Base-by-base conservation (phyloP, 345 rosid species). In the Ricinus communis region DNA sequence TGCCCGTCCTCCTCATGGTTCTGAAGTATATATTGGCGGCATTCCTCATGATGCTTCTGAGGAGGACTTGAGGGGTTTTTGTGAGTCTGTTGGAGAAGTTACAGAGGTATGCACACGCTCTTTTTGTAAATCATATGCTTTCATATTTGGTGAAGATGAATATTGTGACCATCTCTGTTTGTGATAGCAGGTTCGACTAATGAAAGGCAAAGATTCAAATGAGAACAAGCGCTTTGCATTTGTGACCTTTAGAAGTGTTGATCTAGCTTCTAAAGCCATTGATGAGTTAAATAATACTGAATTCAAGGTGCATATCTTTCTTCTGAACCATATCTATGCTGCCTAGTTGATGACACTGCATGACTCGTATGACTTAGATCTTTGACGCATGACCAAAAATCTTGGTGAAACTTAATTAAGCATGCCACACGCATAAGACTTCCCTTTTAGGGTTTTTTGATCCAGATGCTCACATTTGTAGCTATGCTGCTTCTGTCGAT, bases 1-100 rank as follows among this genome's bases (percentile, higher is more conserved):
- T n/a, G 79, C 96, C 11, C 92, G 83, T 74, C 98, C 98, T 70
- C 90, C 97, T 22, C 98, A 91, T 79, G 97, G 97, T 38, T 89
- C 99, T 43, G 93, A 92, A 83, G 90, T 92, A 55, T 94, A 90
- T 73, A 81, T 94, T 8, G 97, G 99, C 38, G 88, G 96, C 22
- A 82, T 94, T 78, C 97, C 96, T 68, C 81, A 80, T 59, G 87
- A 87, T 82, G 82, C 85, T 73, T 74, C 93, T 59, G 92, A 94
- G 72, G 86, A 85, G 22, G 97, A 94, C 57, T 74, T 92, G 71
- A 87, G 77, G 79, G 68, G 76, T 66, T 87, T 94, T 72, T 94
- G 96, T 69, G 88, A 87, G 77, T 86, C 97, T 49, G 73, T 87
- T 66, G 99, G 99, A 71, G 90, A 86, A 88, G 93, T 94, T 69